Base-by-base conservation (phyloP, 805 yeast species). In the Metschnikowia anglica region DNA sequence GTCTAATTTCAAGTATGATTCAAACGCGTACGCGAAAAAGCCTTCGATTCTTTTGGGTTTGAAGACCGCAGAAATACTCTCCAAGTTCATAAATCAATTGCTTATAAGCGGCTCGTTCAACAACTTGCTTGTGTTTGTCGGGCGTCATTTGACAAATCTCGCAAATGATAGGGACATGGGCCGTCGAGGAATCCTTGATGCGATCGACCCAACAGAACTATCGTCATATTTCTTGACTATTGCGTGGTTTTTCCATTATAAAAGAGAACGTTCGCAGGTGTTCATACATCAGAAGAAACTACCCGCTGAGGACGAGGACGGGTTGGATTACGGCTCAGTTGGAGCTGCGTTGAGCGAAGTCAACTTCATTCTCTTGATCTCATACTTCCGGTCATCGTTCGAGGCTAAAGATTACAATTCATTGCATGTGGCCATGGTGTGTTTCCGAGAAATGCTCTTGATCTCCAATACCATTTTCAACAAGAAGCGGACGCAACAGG, bases 51-150 rank as follows among this genome's bases (percentile, higher is more conserved):
- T 74, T 40, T 57, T 68, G 21, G 60, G 54, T 7, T 55, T 58
- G 0, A 52, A 72, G 2, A 49, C 64, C 7, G 48, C 52, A 0
- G 43, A 58, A 0, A 58, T 83, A 21, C 59, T 63, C 5, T 45
- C 51, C 3, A 83, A 85, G 55, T 74, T 79, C 15, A 58, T 72
- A 12, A 77, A 79, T 23, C 63, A 58, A 39, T 58, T 70, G 43
- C 84, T 89, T 51, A 63, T 80, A 4, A 89, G 87, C 44, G 83
- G 88, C 24, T 80, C 89, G 12, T 88, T 86, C 62, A 86, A 87
- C 53, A 79, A 80, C 13, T 61, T 89, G 20, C 66, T 87, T 37
- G 68, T 62, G 35, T 68, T 77, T 21, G 65, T 84, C 10, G 72
- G 85, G 8, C 49, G 51, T 13, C 47, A 51, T 26, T 39, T 52